Base-by-base conservation (phyloP, 345 rosid genomes). In the Hibiscus syriacus region DNA sequence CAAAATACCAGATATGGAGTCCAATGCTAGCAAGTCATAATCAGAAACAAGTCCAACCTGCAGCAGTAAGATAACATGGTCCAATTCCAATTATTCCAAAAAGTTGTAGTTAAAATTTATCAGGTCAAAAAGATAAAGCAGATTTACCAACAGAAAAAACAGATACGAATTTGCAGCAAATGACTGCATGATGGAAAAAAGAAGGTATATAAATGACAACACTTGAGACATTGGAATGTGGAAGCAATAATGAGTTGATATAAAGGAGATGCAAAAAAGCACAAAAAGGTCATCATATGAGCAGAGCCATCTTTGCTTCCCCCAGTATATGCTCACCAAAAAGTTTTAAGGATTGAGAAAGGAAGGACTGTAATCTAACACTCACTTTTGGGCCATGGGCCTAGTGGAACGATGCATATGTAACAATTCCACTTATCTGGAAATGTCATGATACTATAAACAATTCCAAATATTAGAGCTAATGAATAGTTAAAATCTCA, bases 11-110 rank as follows among this genome's bases (percentile, higher is more conserved):
- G 90, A 88, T 81, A 90, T 81, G 63, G 96, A 88, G 79, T 92
- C 98, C 87, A 92, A 73, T 23, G 96, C 97, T 72, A 90, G 64
- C 80, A 90, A 81, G 79, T 90, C 98, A 77, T 92, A 90, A 79
- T 90, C 97, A 27, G 97, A 92, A 76, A 88, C 93, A 71, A 92
- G 88, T 74, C 98, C 98, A 76, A 90, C 96, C 97, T 92, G 82
- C 81, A 82, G 66, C 64, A 69, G 65, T 57, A 75, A 62, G 69
- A 25, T 36, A 63, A 45, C 36, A 22, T 32, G 65, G 48, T 50
- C 67, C 23, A 77, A 64, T n/a, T 50, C 67, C 23, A 77, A 64
- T n/a, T 55, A 66, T 73, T 52, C 26, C 23, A 14, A 1, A 53
- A 38, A 38, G 17, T 55, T 8, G 19, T 19, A 66, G 5, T 30